Percentiles rank a stretch among this genome's conserved stretches.
phyloP scores from a whole-genome alignment of 2,329 filamentous ascomycete genomes.

The Ceratocystis cubensis region DNA sequence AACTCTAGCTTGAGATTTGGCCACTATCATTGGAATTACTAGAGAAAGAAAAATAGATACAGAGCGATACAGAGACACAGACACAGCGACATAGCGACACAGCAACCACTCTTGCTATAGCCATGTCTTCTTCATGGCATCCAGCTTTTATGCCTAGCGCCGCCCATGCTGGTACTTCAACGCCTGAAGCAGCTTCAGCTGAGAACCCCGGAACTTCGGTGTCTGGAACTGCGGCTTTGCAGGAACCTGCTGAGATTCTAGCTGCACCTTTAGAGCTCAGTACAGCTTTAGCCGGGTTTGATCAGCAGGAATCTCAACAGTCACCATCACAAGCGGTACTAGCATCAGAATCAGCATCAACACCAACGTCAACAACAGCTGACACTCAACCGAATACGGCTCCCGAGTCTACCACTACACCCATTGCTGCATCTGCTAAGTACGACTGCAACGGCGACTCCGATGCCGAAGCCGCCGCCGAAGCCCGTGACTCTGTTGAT shows the following conservation, averaged over 20 bases:
- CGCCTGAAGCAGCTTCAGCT: not conserved
- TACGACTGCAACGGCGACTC: not conserved
- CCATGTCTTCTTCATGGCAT: slow-evolving; percentile 34
- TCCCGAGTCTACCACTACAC: not conserved
- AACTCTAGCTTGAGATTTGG: not conserved
- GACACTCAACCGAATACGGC: no score
- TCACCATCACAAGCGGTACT: no score
- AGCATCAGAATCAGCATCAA: not conserved
- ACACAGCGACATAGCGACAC: not conserved
- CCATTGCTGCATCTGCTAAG: not conserved
- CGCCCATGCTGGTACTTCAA: not conserved
- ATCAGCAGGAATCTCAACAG: no score
- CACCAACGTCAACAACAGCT: not conserved
- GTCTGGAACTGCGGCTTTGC: not conserved
- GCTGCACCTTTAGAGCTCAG: not conserved
- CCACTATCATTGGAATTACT: no score
- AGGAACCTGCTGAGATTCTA: not conserved
- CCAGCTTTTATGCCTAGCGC: slow-evolving; percentile 31
- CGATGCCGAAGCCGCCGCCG: not conserved
- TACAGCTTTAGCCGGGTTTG: no score
- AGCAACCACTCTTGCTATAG: slow-evolving; percentile 20
- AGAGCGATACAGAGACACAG: no score
- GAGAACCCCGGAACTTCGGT: not conserved
- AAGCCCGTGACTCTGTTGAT: not conserved
- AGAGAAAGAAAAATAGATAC: no score